phyloP scores from a whole-genome alignment of 2,329 filamentous ascomycete species.

The Colletotrichum simmondsii region DNA sequence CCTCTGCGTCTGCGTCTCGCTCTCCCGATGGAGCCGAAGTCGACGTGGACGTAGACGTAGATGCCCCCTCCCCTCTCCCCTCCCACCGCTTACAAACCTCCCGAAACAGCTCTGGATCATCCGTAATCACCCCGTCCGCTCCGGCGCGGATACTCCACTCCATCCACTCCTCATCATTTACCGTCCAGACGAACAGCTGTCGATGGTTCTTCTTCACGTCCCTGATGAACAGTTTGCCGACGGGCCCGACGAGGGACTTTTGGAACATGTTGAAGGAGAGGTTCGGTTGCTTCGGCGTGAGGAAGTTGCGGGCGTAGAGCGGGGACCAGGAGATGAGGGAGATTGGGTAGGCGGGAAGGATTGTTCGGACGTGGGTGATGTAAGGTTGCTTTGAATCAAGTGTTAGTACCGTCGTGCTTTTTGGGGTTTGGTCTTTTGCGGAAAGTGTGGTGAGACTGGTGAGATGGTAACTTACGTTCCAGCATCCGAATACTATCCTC shows the following conservation, averaged over 20 bases:
- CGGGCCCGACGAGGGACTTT: constrained; percentile 73
- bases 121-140: constrained; percentile 87
- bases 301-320: constrained; percentile 77
- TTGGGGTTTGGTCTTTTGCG: too few relatives aligned
- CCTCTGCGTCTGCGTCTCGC: background rate
- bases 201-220: constrained; percentile 60
- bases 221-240: constrained; percentile 74
- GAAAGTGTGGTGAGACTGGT: background rate
- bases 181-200: constrained; percentile 84
- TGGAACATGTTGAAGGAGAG: constrained; percentile 84
- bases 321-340: constrained; percentile 77
- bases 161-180: constrained; percentile 85
- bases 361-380: constrained; percentile 69
- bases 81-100: constrained; percentile 59
- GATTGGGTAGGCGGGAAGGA: constrained; percentile 72
- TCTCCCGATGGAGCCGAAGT: background rate
- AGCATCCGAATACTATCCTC: constrained; percentile 83
- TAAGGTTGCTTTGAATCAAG: constrained; percentile 57
- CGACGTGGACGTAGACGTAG: background rate
- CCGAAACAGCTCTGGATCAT: constrained; percentile 78
- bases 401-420: background rate
- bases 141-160: constrained; percentile 75
- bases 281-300: constrained; percentile 63
- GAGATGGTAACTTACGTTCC: constrained; percentile 67
- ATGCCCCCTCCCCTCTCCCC: background rate